Evolutionary conservation across 1,284 basidiomycete species (phyloP), one percentile per base, ranked within the genome.

Genomic region (Marasmius oreades): DNA sequence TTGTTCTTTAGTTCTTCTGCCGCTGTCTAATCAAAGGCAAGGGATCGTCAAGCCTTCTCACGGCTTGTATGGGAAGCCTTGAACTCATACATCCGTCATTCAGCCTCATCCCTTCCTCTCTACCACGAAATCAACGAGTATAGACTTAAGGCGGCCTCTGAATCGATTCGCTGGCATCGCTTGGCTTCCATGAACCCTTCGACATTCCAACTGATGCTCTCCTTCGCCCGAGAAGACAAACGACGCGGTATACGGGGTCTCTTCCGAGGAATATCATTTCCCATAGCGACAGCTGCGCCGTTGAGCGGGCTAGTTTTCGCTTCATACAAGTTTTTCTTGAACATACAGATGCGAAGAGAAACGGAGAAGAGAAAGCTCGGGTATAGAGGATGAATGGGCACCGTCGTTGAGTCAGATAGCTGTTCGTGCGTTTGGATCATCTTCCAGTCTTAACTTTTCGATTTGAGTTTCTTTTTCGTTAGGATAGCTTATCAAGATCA

Each of bases 271-370:
- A n/a, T 36, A 36, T 36, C 34, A 36, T n/a, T n/a, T n/a, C n/a
- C n/a, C n/a, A n/a, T n/a, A n/a, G n/a, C n/a, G 34, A 36, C 8
- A 16, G 34, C 34, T 16, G 34, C 34, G 16, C 34, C 34, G 34
- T 36, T 36, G 34, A 36, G 16, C 34, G 34, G 34, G 34, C 34
- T 36, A 16, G 34, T 36, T 36, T 92, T 36, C 34, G 34, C 34
- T 36, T 8, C 8, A 8, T 8, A 36, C 34, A 8, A 16, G 34
- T 36, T 36, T 36, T 36, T 16, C 8, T 36, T 36, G 34, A 16
- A 36, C 16, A 16, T 16, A 8, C 34, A 16, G 34, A 36, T 8
- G 34, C 34, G 8, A 8, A 36, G 8, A 8, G 34, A 36, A 8
- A 8, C 34, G 8, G n/a, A n/a, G n/a, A n/a, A n/a, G n/a, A n/a